Evolutionary conservation across 495 filamentous ascomycete species (phyloP), one percentile per base, ranked within the genome.

Genomic region (Letharia columbiana): DNA sequence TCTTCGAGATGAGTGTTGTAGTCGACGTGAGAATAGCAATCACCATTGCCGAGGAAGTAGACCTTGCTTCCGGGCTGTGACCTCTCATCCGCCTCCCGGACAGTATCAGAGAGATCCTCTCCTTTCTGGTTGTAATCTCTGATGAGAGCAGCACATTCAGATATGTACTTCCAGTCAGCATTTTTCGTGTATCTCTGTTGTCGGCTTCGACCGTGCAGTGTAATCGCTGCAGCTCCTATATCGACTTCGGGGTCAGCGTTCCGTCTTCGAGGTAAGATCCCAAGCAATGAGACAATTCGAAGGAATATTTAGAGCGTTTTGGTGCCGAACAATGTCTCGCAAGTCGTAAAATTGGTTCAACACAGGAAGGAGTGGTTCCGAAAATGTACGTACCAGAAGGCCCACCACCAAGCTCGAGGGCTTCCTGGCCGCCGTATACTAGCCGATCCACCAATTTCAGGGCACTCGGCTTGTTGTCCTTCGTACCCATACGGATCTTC

Each of bases 1-100:
- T 90, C 82, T 40, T 86, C 81, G 58, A 98, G 79, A 72, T 94
- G 90, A 50, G 86, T 74, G 64, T 86, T 84, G 74, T 98, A 98
- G 73, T 97, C 91, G 31, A 87, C 75, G 74, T 97, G 92, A 4
- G 92, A 96, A 76, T 89, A 96, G 77, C 91, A 92, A 75, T 98
- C 94, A 54, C 94, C 94, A 73, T 98, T 98, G 68, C 95, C 94
- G 59, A 98, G 77, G 79, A 98, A 97, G 77, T 89, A 98, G 40
- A 92, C 82, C 67, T 82, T 84, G 58, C 81, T 40, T 11, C 78
- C 75, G 17, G 89, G 84, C 66, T 80, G 74, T 44, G 79, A 83
- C 62, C 85, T 80, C 47, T 79, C 82, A 68, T 98, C 94, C 0
- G 89, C 80, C 70, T 91, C 90, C 17, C 78, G 77, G 50, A 87